Conservation (phyloP, 345 rosid genomes). For the Clarkia xantiana region DNA sequence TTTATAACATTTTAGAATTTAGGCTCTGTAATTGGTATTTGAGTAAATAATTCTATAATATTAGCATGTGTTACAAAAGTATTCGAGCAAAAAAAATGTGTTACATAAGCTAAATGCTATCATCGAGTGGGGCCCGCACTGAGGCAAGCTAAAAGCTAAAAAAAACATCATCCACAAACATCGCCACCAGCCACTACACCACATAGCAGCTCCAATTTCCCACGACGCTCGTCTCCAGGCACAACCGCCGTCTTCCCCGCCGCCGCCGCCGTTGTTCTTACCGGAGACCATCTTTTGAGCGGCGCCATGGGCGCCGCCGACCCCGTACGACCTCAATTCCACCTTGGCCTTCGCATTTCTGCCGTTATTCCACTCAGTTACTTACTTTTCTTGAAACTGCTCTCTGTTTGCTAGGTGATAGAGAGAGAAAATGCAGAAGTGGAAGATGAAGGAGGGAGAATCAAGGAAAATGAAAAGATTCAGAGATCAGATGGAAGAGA, state of each 20-base stretch:
- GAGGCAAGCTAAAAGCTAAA: background rate
- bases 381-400: background rate
- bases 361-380: background rate
- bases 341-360: background rate
- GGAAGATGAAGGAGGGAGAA: constrained; percentile 6
- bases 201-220: no score
- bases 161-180: background rate
- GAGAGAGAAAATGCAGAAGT: constrained; percentile 26
- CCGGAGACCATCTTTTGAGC: constrained; percentile 5
- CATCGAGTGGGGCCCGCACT: background rate
- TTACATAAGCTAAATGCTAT: no score
- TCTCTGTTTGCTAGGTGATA: constrained; percentile 5
- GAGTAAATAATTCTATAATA: no score
- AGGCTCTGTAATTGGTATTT: no score
- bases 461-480: constrained; percentile 4
- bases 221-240: no score
- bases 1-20: no score
- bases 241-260: constrained; percentile 10
- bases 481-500: constrained; percentile 10
- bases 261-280: constrained; percentile 29
- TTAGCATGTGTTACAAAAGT: no score
- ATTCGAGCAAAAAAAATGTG: no score
- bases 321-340: background rate
- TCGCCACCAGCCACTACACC: no score
- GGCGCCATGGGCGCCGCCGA: constrained; percentile 10